A percentile compares a stretch with the other conserved stretches of the same genome.
Conservation (phyloP, 208 protist genomes). For the Vickermania spadyakhi region DNA sequence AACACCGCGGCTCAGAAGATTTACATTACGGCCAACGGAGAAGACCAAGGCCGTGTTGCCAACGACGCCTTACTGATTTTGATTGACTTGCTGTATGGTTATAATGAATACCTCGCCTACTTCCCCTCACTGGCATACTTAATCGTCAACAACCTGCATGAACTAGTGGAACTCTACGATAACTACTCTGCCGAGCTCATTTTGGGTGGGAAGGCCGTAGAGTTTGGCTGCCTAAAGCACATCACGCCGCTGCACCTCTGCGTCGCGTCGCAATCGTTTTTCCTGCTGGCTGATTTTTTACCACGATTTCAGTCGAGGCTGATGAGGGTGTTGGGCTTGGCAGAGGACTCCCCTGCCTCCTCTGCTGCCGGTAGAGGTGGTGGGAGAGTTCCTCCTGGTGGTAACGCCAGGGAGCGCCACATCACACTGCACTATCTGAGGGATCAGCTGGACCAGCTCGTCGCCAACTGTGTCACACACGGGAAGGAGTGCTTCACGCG, state of each 20-base stretch:
- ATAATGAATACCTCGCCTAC: slow-evolving; percentile 51
- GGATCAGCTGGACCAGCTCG: slow-evolving; percentile 43
- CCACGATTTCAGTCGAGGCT: slow-evolving; percentile 48
- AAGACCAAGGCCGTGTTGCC: slow-evolving; percentile 54
- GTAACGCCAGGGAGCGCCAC: neutral
- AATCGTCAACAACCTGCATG: slow-evolving; percentile 54
- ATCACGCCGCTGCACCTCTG: slow-evolving; percentile 80
- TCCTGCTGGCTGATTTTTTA: slow-evolving; percentile 59
- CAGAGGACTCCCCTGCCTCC: neutral
- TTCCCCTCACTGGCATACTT: slow-evolving; percentile 85
- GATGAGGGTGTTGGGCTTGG: slow-evolving; percentile 8
- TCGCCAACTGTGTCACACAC: slow-evolving; percentile 39
- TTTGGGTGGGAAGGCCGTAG: slow-evolving; percentile 71
- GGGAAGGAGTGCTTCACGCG: slow-evolving; percentile 64
- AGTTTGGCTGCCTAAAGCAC: slow-evolving; percentile 55
- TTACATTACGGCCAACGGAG: slow-evolving; percentile 17
- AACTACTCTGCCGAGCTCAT: slow-evolving; percentile 55
- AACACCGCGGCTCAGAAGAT: slow-evolving; percentile 12
- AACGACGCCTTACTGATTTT: slow-evolving; percentile 61
- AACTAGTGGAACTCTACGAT: slow-evolving; percentile 78
- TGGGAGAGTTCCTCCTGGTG: neutral
- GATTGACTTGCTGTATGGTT: slow-evolving; percentile 64
- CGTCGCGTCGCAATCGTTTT: slow-evolving; percentile 77
- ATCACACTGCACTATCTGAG: slow-evolving; percentile 37
- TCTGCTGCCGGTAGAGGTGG: neutral